Percentiles rank a stretch among this genome's conserved stretches.
phyloP scores from a whole-genome alignment of 345 rosid species.

The Citrus trifoliata region DNA sequence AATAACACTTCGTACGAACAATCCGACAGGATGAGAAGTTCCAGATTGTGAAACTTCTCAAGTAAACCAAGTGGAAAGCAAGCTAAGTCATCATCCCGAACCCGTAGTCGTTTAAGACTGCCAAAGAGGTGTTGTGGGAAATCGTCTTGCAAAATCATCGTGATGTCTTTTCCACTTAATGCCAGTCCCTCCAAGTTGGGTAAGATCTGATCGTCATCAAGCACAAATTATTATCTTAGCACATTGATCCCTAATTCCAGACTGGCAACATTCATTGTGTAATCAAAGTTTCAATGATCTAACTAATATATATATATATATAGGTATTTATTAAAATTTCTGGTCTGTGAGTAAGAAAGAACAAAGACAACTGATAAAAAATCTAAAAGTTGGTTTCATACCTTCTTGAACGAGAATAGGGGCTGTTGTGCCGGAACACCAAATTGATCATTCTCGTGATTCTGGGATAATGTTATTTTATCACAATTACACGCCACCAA shows the following conservation, averaged over 20 bases:
- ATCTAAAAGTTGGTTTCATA: not conserved
- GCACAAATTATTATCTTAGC: too few species aligned
- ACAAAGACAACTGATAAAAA: not conserved
- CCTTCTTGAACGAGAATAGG: slow-evolving; percentile 1
- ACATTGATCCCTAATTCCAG: too few species aligned
- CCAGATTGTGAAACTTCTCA: slow-evolving; percentile 6
- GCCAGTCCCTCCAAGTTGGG: slow-evolving; percentile 14
- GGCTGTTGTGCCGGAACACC: not conserved
- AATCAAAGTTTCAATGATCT: too few species aligned
- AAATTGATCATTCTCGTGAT: not conserved
- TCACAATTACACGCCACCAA: not conserved
- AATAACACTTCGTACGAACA: slow-evolving; percentile 10
- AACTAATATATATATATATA: not conserved
- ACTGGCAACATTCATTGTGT: too few species aligned
- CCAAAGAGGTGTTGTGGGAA: not conserved
- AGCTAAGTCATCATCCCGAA: not conserved
- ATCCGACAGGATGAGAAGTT: not conserved
- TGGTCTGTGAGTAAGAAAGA: not conserved
- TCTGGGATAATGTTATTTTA: not conserved
- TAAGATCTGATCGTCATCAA: not conserved
- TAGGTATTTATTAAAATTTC: too few species aligned
- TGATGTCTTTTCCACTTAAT: not conserved
- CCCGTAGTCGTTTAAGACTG: not conserved
- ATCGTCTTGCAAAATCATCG: not conserved
- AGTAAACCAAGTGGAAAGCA: slow-evolving; percentile 2